Conservation (phyloP, 176 grass and related monocot genomes). For the Musa beccarii region DNA sequence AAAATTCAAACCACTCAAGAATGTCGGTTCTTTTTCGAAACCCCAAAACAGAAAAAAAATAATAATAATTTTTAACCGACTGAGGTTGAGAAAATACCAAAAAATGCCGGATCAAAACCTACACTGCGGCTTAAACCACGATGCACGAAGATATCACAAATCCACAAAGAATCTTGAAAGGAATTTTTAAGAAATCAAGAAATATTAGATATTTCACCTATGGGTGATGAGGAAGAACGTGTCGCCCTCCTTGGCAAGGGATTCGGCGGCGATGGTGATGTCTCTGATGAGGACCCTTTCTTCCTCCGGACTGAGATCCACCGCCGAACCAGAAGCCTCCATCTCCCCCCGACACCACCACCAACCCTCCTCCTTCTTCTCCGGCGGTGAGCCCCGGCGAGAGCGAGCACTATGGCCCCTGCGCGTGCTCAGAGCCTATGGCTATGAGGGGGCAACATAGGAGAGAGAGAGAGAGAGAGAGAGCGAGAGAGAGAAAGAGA, state of each 20-base stretch:
- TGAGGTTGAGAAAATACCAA: not conserved
- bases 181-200: not conserved
- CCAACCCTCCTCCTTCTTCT: no score
- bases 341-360: constrained; percentile 1
- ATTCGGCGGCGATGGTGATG: constrained; percentile 66
- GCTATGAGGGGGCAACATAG: not conserved
- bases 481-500: not conserved
- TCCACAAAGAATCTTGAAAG: not conserved
- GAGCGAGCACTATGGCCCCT: not conserved
- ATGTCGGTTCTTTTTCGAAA: not conserved
- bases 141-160: not conserved
- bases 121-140: not conserved
- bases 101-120: not conserved
- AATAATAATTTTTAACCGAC: no score
- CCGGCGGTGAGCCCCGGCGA: not conserved
- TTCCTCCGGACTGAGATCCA: constrained; percentile 55
- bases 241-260: constrained; percentile 87
- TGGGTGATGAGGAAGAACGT: constrained; percentile 86
- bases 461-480: not conserved
- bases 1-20: not conserved
- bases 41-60: not conserved
- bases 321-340: constrained; percentile 11
- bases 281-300: constrained; percentile 80
- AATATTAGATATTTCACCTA: constrained; percentile 29
- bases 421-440: no score